A percentile compares a stretch with the other conserved stretches of the same genome.
phyloP scores from a whole-genome alignment of 371 early-diverging fungal genomes.

The Cokeromyces recurvatus region DNA sequence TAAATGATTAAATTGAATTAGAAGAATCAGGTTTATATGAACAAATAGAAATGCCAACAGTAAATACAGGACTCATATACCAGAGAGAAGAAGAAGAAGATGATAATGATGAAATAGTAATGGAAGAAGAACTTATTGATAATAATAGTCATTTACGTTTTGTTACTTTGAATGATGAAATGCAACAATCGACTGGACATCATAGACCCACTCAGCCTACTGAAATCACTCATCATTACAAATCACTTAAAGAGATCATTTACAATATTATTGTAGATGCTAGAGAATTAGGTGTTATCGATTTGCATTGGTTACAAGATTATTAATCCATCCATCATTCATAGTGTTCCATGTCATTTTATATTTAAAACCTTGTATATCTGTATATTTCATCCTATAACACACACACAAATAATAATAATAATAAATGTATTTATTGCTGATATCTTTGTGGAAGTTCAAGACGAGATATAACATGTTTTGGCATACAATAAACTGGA shows the following conservation, averaged over 20 bases:
- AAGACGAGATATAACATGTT: slow-evolving; percentile 43
- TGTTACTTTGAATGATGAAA: slow-evolving; percentile 2
- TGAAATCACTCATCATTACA: too few relatives aligned
- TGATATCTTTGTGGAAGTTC: too few relatives aligned
- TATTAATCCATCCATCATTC: too few relatives aligned
- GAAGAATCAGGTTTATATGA: slow-evolving; percentile 12
- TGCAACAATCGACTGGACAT: slow-evolving; percentile 15
- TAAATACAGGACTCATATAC: background rate
- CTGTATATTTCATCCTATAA: too few relatives aligned
- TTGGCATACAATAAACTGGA: slow-evolving; percentile 93
- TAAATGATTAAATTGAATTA: background rate
- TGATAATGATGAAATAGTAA: slow-evolving; percentile 2
- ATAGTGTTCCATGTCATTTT: too few relatives aligned
- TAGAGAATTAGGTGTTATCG: slow-evolving; percentile 26
- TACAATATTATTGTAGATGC: slow-evolving; percentile 27
- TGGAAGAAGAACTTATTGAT: too few relatives aligned
- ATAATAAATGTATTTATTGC: too few relatives aligned
- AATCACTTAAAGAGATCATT: slow-evolving; percentile 22
- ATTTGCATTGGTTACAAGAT: slow-evolving; percentile 30
- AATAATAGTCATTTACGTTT: too few relatives aligned
- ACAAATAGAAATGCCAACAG: background rate
- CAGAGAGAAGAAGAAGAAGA: slow-evolving; percentile 5
- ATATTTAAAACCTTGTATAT: too few relatives aligned
- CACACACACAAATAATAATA: too few relatives aligned
- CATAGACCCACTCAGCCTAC: background rate